phyloP scores from a whole-genome alignment of 1,284 basidiomycete species.

The Heimioporus punctisporus region DNA sequence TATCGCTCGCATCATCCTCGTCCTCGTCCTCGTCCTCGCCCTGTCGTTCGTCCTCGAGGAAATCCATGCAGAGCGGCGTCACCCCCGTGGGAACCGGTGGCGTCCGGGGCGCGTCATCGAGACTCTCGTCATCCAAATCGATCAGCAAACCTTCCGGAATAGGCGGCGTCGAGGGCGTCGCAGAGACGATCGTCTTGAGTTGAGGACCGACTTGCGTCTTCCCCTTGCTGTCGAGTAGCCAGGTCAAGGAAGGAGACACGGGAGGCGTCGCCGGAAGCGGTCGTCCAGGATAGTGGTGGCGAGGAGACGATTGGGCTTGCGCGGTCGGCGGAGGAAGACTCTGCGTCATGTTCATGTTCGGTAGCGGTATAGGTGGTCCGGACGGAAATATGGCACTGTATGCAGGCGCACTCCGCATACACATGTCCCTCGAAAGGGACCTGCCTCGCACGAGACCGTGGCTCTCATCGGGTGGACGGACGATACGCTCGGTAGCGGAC shows the following conservation, averaged over 20 bases:
- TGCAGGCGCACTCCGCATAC: slow-evolving; percentile 35
- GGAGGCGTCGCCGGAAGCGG: slow-evolving; percentile 35
- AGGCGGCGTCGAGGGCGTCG: slow-evolving; percentile 25
- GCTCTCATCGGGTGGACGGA: slow-evolving; percentile 32
- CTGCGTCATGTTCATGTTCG: slow-evolving; percentile 17
- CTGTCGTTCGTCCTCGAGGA: slow-evolving; percentile 16
- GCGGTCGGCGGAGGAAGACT: slow-evolving; percentile 23
- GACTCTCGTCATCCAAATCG: slow-evolving; percentile 33
- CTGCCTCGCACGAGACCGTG: slow-evolving; percentile 30
- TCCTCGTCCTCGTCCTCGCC: slow-evolving; percentile 9
- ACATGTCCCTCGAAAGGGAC: slow-evolving; percentile 31
- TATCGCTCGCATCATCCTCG: slow-evolving; percentile 7
- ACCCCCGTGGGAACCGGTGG: slow-evolving; percentile 1
- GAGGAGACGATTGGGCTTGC: slow-evolving; percentile 26
- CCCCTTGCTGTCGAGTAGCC: slow-evolving; percentile 32
- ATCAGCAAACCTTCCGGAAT: slow-evolving; percentile 35
- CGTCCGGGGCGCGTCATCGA: slow-evolving; percentile 15
- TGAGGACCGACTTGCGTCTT: slow-evolving; percentile 6
- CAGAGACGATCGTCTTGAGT: slow-evolving; percentile 20
- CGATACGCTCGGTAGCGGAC: slow-evolving; percentile 34
- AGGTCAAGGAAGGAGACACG: slow-evolving; percentile 34
- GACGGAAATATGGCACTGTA: slow-evolving; percentile 36
- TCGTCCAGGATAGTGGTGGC: slow-evolving; percentile 32
- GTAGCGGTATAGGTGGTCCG: slow-evolving; percentile 28
- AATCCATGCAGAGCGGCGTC: slow-evolving; percentile 18